Evolutionary conservation across 2,329 filamentous ascomycete genomes (phyloP).

Genomic region (Alternaria atra): DNA sequence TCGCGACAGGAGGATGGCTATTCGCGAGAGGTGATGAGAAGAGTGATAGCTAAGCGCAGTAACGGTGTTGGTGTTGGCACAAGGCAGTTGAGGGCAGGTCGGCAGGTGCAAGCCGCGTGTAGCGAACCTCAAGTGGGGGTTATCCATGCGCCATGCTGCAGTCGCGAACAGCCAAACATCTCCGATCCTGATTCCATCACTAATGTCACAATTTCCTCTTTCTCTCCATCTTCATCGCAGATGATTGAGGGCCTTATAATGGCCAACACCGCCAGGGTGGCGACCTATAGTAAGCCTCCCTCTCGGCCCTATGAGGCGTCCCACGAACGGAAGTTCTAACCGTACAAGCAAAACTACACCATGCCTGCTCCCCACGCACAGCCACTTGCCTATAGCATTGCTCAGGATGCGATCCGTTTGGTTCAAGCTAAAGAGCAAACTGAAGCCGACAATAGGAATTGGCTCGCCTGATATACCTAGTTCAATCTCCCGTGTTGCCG

Average conservation of each 20-base stretch:
- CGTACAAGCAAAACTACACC: conserved; percentile 3
- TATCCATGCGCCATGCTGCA: conserved; percentile 4
- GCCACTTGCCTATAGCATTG: conserved; percentile 15
- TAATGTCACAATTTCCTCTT: conserved; percentile 4
- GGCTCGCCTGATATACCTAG: conserved; percentile 19
- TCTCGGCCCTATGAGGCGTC: conserved; percentile 18
- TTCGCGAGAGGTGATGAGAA: neutral
- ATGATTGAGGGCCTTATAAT: conserved; percentile 9
- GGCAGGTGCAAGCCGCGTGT: conserved; percentile 12
- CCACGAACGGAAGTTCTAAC: conserved; percentile 1
- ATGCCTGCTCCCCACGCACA: conserved; percentile 12
- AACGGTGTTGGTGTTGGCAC: neutral
- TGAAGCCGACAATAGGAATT: conserved; percentile 4
- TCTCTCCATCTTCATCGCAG: neutral
- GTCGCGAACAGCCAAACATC: conserved; percentile 8
- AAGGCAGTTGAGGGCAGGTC: neutral
- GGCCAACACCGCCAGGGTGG: conserved; percentile 15
- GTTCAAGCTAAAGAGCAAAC: neutral
- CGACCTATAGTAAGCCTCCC: conserved; percentile 16
- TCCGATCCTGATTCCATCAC: neutral
- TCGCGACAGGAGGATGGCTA: neutral
- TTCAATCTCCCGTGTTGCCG: conserved; percentile 2
- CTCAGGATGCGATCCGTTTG: conserved; percentile 7
- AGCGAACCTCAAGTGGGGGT: conserved; percentile 5
- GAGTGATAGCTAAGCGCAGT: neutral